Percentiles rank a stretch among this genome's conserved stretches.
These are phyloP conservation scores for Rhodomyrtus psidioides DNA, from an alignment of 441 rosid species.

Conservation along the genomic window DNA sequence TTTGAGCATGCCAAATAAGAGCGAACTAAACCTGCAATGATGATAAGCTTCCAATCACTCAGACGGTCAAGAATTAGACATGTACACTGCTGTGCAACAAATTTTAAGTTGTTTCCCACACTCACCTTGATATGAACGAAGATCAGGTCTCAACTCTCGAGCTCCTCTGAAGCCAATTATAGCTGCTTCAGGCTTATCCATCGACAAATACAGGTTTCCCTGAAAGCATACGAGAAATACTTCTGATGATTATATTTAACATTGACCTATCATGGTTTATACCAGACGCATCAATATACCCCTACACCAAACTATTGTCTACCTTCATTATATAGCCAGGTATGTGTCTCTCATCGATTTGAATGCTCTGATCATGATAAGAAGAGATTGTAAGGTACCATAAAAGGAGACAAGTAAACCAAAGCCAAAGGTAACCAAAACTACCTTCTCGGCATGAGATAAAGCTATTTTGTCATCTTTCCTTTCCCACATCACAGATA, in stretches of 20 bases:
- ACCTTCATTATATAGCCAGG: constrained; percentile 96
- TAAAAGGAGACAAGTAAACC: background rate
- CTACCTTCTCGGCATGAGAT: constrained; percentile 92
- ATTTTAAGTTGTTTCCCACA: background rate
- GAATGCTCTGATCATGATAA: constrained; percentile 59
- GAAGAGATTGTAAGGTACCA: constrained; percentile 10
- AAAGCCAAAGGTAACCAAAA: constrained; percentile 14
- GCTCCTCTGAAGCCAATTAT: constrained; percentile 87
- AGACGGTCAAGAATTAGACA: background rate
- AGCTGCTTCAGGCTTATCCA: constrained; percentile 83
- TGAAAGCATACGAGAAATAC: constrained; percentile 15
- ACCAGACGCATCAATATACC: background rate
- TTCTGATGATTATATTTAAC: background rate
- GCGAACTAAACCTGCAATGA: constrained; percentile 77
- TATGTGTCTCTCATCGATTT: constrained; percentile 86
- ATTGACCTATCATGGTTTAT: background rate
- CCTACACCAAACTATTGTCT: constrained; percentile 6
- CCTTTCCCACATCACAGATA: constrained; percentile 79
- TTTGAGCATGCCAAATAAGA: constrained; percentile 85
- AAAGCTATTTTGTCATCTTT: constrained; percentile 81
- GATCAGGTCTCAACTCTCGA: constrained; percentile 92
- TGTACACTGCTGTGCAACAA: background rate
- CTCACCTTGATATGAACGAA: constrained; percentile 94
- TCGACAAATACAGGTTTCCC: constrained; percentile 79
- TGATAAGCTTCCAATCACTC: constrained; percentile 10